Base-by-base conservation (phyloP, 2,329 filamentous ascomycete species). In the Nothopassalora personata region DNA sequence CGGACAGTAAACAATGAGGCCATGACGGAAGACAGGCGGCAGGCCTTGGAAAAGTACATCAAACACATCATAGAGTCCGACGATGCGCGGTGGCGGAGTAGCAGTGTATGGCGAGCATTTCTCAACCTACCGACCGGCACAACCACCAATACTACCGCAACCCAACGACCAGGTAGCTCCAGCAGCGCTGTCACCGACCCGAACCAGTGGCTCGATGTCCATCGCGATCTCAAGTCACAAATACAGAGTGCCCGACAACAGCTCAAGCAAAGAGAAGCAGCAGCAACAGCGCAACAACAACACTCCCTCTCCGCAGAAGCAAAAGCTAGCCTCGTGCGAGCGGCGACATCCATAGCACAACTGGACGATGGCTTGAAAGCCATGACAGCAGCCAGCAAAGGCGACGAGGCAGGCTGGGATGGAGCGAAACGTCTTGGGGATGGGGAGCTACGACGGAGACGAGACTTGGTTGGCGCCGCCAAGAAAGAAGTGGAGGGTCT, bases 41-140 rank as follows among this genome's bases (percentile, higher is more conserved):
- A 74, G 11, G 85, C 80, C 0, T 80, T 94, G 9, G 88, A 93
- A 71, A 74, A 77, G 48, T 94, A 93, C 74, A 79, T 94, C 3
- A 83, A 83, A 53, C 82, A 83, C 43, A 88, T 94, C 60, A 86
- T 90, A 52, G 85, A 85, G 60, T 81, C 83, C 3, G 85, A 87
- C n/a, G 89, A 94, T 72, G 80, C 84, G 15, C 78, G 88, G 67
- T 94, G 90, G 90, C 81, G 89, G 19, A 85, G 89, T 64, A 88
- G 86, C 0, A 81, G 81, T 15, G 83, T 83, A 3, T 95, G 90
- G 86, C 81, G 88, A 45, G 75, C 81, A 1, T 95, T 94, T 68
- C 75, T 94, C 31, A 88, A 87, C 67, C 79, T 94, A 6, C 87
- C 87, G 1, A 82, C 80, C 70, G 73, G 74, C 19, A 71, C 61